phyloP scores from a whole-genome alignment of 768 basidiomycete genomes.

The Leccinum disarticulatum region DNA sequence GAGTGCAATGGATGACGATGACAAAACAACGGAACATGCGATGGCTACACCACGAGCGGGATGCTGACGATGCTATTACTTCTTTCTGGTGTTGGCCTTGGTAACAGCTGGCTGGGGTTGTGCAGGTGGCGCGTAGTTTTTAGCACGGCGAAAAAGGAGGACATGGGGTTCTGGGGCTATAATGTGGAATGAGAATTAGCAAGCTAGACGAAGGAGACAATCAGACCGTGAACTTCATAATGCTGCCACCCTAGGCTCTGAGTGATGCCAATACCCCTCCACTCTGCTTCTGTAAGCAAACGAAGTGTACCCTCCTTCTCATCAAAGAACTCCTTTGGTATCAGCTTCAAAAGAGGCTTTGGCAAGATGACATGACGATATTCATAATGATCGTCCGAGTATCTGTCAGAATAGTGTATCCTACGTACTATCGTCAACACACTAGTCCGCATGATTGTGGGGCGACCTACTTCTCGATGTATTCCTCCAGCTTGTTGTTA shows the following conservation, averaged over 20 bases:
- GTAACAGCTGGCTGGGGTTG: slow-evolving; percentile 42
- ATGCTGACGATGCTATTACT: slow-evolving; percentile 28
- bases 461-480: slow-evolving; percentile 66
- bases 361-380: slow-evolving; percentile 98
- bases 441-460: slow-evolving; percentile 17
- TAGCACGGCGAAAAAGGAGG: slow-evolving; percentile 83
- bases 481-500: slow-evolving; percentile 64
- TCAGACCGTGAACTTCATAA: slow-evolving; percentile 91
- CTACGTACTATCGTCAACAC: slow-evolving; percentile 37
- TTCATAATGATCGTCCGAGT: slow-evolving; percentile 90
- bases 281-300: slow-evolving; percentile 83
- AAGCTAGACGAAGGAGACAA: neutral
- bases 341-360: slow-evolving; percentile 89
- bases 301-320: slow-evolving; percentile 78
- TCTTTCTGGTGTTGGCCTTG: slow-evolving; percentile 44
- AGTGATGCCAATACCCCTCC: slow-evolving; percentile 94
- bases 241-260: slow-evolving; percentile 98
- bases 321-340: slow-evolving; percentile 84
- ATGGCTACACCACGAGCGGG: slow-evolving; percentile 15
- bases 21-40: slow-evolving; percentile 24
- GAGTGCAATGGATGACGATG: slow-evolving; percentile 22
- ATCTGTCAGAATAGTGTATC: slow-evolving; percentile 89
- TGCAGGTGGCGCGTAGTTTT: slow-evolving; percentile 58
- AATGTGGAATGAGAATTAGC: slow-evolving; percentile 13
- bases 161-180: slow-evolving; percentile 92